phyloP scores from a whole-genome alignment of 495 filamentous ascomycete genomes.

The Aspergillus cristatus region DNA sequence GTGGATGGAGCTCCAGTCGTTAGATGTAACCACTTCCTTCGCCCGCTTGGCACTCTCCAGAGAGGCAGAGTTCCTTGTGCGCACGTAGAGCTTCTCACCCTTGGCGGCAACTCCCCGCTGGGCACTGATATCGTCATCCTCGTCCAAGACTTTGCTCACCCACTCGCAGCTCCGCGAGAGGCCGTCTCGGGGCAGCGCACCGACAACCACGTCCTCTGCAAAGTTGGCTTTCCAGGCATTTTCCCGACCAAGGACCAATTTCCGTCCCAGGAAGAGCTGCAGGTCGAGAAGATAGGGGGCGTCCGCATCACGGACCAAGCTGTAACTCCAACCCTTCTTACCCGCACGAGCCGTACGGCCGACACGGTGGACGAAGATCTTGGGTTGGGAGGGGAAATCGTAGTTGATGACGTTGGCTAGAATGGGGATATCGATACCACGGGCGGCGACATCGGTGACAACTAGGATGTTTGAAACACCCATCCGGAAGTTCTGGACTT shows the following conservation, averaged over 20 bases:
- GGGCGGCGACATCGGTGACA: conserved; percentile 94
- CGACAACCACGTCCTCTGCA: conserved; percentile 71
- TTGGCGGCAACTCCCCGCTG: conserved; percentile 69
- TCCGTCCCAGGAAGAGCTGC: conserved; percentile 85
- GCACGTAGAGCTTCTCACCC: conserved; percentile 86
- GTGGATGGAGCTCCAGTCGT: conserved; percentile 61
- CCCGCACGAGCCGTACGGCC: conserved; percentile 92
- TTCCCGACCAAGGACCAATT: conserved; percentile 57
- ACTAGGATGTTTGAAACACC: conserved; percentile 85
- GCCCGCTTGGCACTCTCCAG: conserved; percentile 77
- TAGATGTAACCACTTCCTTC: conserved; percentile 59
- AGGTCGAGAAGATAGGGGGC: conserved; percentile 85
- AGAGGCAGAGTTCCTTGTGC: conserved; percentile 81
- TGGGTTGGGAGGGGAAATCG: conserved; percentile 93
- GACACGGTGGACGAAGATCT: conserved; percentile 93
- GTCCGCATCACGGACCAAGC: conserved; percentile 74
- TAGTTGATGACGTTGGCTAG: conserved; percentile 98
- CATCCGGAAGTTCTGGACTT: conserved; percentile 77
- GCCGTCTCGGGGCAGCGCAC: conserved; percentile 56
- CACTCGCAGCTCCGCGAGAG: conserved; percentile 69
- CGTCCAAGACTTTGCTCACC: conserved; percentile 64
- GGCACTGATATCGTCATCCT: conserved; percentile 60
- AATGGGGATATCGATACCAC: conserved; percentile 95
- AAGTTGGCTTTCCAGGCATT: conserved; percentile 51
- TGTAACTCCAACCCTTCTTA: conserved; percentile 88